Evolutionary conservation across 371 early-diverging fungal species (phyloP), one percentile per base, ranked within the genome.

Genomic region (Thermomucor indicae-seudaticae): DNA sequence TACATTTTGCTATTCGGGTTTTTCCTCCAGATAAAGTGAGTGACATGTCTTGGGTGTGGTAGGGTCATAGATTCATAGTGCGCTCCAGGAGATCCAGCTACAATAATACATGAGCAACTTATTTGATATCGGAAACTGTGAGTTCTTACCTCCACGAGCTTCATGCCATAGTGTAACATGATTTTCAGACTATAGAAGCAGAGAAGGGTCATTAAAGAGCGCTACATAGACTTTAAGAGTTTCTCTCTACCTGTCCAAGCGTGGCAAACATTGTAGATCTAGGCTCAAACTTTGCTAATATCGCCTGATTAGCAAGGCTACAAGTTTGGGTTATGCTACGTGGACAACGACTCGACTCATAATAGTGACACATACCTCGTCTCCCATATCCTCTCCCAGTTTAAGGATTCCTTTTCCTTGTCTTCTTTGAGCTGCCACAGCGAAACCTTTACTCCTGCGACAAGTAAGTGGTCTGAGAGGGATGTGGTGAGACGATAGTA

Each of bases 141-240:
- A n/a, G 37, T 5, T 37, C 19, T 5, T 4, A 48, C 49, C 49
- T 48, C 14, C 19, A 24, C 34, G 23, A 10, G 12, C 34, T 11
- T 53, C 60, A 56, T 80, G 78, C 92, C 92, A 90, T 7, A 91
- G 59, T 30, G 90, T 88, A 10, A 88, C 81, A n/a, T 82, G 49
- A 2, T 80, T 64, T 62, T 90, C 89, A 45, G 64, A 63, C 86
- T 87, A 47, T 11, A 46, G n/a, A 24, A 40, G n/a, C 14, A n/a
- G n/a, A n/a, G n/a, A n/a, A n/a, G n/a, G n/a, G n/a, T 27, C 28
- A 43, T 32, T 49, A 10, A 12, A 30, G 16, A 12, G 43, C 56
- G 34, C 34, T 47, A 24, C 22, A 31, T 17, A 46, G 12, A 47
- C 20, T 1, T 44, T 1, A 47, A 20, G 3, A 37, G 11, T 19